phyloP scores from a whole-genome alignment of 176 grass and related monocot species.

The Metroxylon sagu region DNA sequence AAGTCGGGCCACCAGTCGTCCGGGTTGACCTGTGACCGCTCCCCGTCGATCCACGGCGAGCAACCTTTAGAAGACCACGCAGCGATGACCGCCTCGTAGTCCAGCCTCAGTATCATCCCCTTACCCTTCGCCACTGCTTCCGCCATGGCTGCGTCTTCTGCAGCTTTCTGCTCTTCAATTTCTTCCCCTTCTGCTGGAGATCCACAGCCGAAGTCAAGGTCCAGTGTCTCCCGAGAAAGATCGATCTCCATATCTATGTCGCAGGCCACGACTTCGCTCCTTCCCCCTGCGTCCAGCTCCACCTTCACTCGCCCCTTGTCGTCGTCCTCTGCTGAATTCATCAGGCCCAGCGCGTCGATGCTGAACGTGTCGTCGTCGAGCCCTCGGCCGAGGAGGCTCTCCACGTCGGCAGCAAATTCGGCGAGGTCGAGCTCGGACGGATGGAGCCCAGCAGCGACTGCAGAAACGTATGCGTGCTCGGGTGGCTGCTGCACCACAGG shows the following conservation, averaged over 20 bases:
- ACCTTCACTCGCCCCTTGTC: constrained; percentile 19
- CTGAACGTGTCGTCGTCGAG: constrained; percentile 30
- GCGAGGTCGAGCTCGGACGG: constrained; percentile 69
- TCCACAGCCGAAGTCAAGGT: neutral
- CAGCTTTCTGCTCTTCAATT: neutral
- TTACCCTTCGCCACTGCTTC: constrained; percentile 18
- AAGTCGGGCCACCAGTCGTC: constrained; percentile 50
- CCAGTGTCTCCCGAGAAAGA: neutral
- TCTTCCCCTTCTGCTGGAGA: neutral
- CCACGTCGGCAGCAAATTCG: constrained; percentile 83
- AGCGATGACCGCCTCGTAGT: constrained; percentile 80
- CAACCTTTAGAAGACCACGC: constrained; percentile 49
- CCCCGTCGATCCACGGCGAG: constrained; percentile 67
- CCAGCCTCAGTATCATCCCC: constrained; percentile 51
- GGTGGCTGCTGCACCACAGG: neutral
- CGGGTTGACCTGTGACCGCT: constrained; percentile 39
- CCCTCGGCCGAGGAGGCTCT: constrained; percentile 61
- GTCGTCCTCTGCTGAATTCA: constrained; percentile 35
- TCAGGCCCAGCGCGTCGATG: constrained; percentile 32
- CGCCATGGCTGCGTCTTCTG: constrained; percentile 15
- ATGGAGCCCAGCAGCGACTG: constrained; percentile 26
- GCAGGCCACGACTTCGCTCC: neutral
- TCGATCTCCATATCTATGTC: constrained; percentile 7
- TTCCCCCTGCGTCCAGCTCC: too few species aligned
- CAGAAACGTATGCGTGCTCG: neutral